Evolutionary conservation across 345 rosid species (phyloP).

Genomic region (Populus davidiana): DNA sequence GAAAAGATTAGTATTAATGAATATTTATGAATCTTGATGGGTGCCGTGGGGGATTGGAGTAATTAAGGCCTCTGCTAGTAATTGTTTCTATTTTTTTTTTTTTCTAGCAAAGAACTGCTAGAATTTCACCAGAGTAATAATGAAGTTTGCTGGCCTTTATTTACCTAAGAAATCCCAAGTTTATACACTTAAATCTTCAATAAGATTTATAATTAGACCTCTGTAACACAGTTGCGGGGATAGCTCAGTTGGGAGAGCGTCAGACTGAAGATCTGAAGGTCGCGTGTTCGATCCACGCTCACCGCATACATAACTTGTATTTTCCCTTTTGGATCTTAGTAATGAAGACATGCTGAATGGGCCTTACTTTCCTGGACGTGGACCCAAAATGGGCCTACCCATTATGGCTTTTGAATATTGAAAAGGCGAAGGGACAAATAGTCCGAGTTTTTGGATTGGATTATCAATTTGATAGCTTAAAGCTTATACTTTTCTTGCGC

Average conservation of each 20-base stretch:
- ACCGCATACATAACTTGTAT: conserved; percentile 34
- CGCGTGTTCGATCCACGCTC: conserved; percentile 97
- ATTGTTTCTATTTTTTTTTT: too few species aligned
- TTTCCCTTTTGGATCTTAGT: background rate
- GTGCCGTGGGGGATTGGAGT: too few species aligned
- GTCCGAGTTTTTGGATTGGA: background rate
- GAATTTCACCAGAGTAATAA: too few species aligned
- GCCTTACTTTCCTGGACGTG: background rate
- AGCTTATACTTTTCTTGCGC: too few species aligned
- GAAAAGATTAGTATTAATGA: too few species aligned
- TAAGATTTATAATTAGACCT: too few species aligned
- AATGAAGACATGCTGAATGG: background rate
- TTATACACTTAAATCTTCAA: fast-evolving
- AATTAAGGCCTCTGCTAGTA: too few species aligned
- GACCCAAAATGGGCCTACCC: background rate
- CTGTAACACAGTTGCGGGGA: conserved; percentile 41
- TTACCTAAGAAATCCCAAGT: too few species aligned
- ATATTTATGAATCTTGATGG: too few species aligned
- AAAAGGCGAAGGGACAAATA: background rate
- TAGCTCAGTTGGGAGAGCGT: conserved; percentile 99
- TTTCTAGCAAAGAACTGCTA: too few species aligned
- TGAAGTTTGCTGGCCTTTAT: too few species aligned
- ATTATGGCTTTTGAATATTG: background rate
- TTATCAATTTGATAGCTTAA: too few species aligned
- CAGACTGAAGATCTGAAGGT: conserved; percentile 99